A percentile compares a stretch with the other conserved stretches of the same genome.
phyloP scores from a whole-genome alignment of 2,329 filamentous ascomycete genomes.

The Aspergillus puulaauensis region DNA sequence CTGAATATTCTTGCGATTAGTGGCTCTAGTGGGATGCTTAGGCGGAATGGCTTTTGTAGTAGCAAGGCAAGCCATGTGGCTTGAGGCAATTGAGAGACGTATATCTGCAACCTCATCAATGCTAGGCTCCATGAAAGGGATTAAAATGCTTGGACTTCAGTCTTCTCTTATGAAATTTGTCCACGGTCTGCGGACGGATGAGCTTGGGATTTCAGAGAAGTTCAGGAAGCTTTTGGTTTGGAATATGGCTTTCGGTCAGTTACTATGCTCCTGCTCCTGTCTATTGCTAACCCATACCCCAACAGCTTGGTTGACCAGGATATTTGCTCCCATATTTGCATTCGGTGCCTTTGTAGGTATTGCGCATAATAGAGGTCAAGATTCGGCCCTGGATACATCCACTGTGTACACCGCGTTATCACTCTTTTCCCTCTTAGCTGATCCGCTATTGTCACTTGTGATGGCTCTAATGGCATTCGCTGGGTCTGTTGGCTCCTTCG shows the following conservation, averaged over 20 bases:
- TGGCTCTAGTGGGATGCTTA: conserved; percentile 36
- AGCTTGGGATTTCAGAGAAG: conserved; percentile 42
- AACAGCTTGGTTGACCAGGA: conserved; percentile 39
- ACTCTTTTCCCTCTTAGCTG: conserved; percentile 47
- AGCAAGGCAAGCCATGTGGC: conserved; percentile 47
- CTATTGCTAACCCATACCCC: neutral
- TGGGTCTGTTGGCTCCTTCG: conserved; percentile 47
- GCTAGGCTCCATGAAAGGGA: conserved; percentile 51
- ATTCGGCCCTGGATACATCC: conserved; percentile 38
- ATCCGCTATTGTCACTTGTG: conserved; percentile 47
- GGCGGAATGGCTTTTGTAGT: conserved; percentile 39
- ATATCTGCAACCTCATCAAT: conserved; percentile 51
- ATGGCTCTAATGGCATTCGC: conserved; percentile 47
- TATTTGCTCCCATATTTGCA: conserved; percentile 47
- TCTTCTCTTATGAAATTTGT: conserved; percentile 40
- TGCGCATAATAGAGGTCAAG: conserved; percentile 33
- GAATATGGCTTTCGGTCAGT: conserved; percentile 40
- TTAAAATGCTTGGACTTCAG: conserved; percentile 52
- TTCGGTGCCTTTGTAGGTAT: conserved; percentile 47
- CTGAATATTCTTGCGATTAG: conserved; percentile 10
- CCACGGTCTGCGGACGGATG: conserved; percentile 40
- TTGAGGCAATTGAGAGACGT: conserved; percentile 51
- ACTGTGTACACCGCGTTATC: conserved; percentile 49
- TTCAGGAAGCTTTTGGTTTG: conserved; percentile 44
- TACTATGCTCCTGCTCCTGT: neutral